Percentiles rank a stretch among this genome's conserved stretches.
Conservation (phyloP, 202 grass and related monocot species). For the Zoysia matrella region DNA sequence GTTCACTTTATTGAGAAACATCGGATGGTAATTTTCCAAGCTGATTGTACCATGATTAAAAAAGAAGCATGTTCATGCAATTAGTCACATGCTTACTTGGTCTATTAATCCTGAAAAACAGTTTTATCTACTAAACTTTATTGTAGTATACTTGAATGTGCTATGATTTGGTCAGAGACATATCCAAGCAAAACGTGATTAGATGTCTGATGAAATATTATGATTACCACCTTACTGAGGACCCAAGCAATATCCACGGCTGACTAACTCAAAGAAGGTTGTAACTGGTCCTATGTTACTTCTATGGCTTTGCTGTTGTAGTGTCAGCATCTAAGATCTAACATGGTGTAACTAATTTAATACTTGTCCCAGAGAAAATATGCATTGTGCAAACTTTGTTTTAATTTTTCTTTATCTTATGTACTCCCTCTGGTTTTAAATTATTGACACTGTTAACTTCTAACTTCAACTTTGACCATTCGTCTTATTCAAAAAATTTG, state of each 20-base stretch:
- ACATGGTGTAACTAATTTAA: slow-evolving; percentile 13
- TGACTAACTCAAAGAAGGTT: slow-evolving; percentile 7
- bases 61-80: background rate
- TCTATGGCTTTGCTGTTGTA: background rate
- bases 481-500: no score
- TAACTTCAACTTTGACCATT: no score
- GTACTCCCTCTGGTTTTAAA: no score
- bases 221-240: background rate
- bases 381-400: background rate
- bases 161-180: slow-evolving; percentile 9
- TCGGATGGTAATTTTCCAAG: background rate
- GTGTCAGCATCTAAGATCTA: background rate
- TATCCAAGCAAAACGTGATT: background rate
- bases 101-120: background rate
- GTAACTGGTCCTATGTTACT: background rate
- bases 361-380: slow-evolving; percentile 7
- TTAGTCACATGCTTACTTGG: slow-evolving; percentile 7
- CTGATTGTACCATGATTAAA: background rate
- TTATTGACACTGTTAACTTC: no score
- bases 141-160: slow-evolving; percentile 5
- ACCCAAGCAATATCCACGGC: background rate
- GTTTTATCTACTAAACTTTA: slow-evolving; percentile 6
- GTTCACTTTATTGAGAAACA: background rate
- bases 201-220: background rate
- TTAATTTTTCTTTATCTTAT: background rate